phyloP scores from a whole-genome alignment of 164 flowering plant genomes.

The Platanus orientalis region DNA sequence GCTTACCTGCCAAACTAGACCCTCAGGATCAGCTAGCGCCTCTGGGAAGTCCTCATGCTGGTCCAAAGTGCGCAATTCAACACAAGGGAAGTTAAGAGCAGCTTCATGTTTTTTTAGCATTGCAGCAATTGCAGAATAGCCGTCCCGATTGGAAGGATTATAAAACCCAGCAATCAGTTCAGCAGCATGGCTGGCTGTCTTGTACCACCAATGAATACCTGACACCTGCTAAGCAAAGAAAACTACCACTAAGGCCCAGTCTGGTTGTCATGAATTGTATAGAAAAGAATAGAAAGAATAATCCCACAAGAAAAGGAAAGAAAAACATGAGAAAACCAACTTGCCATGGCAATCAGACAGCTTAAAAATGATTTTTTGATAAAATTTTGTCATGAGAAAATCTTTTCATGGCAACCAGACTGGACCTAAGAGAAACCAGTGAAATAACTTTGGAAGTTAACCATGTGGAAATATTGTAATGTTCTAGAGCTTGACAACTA shows the following conservation, averaged over 20 bases:
- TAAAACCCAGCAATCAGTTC: slow-evolving; percentile 91
- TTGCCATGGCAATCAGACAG: too few species aligned
- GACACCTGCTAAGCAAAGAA: slow-evolving; percentile 55
- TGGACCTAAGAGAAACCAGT: slow-evolving; percentile 7
- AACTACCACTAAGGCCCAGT: too few species aligned
- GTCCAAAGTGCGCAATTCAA: slow-evolving; percentile 50
- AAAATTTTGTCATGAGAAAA: too few species aligned
- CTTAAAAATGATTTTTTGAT: too few species aligned
- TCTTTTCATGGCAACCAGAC: too few species aligned
- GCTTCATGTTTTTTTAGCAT: slow-evolving; percentile 81
- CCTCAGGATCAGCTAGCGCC: slow-evolving; percentile 78
- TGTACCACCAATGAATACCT: slow-evolving; percentile 96
- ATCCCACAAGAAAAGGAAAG: too few species aligned
- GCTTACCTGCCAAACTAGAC: slow-evolving; percentile 88
- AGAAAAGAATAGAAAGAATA: too few species aligned
- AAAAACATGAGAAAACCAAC: too few species aligned
- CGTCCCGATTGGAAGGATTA: slow-evolving; percentile 85
- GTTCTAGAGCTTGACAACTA: too few species aligned
- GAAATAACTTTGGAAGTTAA: neutral
- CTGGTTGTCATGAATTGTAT: too few species aligned
- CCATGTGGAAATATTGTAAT: too few species aligned
- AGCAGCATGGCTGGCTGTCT: slow-evolving; percentile 93
- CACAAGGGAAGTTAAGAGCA: slow-evolving; percentile 59
- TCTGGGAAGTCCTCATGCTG: slow-evolving; percentile 57
- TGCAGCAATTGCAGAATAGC: slow-evolving; percentile 64